Conservation (phyloP, 805 yeast genomes). For the Wickerhamiella kurtzmanii region DNA sequence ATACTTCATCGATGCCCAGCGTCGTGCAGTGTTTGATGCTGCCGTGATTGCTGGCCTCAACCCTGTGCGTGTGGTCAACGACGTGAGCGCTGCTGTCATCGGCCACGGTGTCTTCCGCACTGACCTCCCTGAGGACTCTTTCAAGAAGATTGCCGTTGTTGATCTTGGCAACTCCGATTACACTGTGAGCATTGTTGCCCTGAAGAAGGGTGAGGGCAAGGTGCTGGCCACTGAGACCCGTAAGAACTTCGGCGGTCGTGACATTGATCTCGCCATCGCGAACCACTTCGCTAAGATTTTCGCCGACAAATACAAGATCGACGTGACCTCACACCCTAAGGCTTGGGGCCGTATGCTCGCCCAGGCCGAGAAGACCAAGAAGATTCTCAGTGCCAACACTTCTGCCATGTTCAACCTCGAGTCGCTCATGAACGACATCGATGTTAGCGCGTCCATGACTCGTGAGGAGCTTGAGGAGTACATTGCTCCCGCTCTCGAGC, state of each 20-base stretch:
- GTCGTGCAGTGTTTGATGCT: constrained; percentile 92
- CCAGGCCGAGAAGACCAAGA: constrained; percentile 88
- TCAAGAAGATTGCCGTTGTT: constrained; percentile 79
- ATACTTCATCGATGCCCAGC: constrained; percentile 94
- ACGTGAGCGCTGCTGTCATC: constrained; percentile 96
- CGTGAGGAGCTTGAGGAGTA: constrained; percentile 90
- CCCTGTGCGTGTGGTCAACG: constrained; percentile 97
- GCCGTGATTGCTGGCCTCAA: constrained; percentile 91
- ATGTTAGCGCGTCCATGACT: constrained; percentile 74
- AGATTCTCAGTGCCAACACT: constrained; percentile 90
- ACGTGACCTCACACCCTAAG: constrained; percentile 80
- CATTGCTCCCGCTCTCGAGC: constrained; percentile 65
- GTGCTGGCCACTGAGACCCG: constrained; percentile 84
- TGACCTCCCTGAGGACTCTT: constrained; percentile 88
- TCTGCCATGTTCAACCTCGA: constrained; percentile 91
- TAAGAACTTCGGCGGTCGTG: constrained; percentile 97
- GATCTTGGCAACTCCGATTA: constrained; percentile 96
- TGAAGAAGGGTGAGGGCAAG: constrained; percentile 93
- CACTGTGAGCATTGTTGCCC: constrained; percentile 77
- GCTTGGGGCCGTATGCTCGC: constrained; percentile 86
- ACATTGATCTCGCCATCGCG: constrained; percentile 86
- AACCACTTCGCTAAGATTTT: constrained; percentile 90
- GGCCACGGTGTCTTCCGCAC: constrained; percentile 96
- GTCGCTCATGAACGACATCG: constrained; percentile 94
- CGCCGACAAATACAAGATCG: constrained; percentile 83